Conservation (phyloP, 148 eudicot genomes). For the Chenopodium berlandieri region DNA sequence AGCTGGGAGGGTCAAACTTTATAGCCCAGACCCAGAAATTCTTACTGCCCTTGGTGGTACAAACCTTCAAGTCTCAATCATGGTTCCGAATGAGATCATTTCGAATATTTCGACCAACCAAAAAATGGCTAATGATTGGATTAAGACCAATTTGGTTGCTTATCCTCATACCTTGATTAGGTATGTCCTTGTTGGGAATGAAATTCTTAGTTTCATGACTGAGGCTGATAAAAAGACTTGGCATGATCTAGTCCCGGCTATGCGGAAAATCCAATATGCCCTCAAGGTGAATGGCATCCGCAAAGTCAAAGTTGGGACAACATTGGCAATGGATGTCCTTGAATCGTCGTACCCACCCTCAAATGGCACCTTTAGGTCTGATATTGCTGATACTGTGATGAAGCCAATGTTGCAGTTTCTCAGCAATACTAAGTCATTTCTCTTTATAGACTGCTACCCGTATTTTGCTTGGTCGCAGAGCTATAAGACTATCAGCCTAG, state of each 20-base stretch:
- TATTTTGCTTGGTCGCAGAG: slow-evolving; percentile 67
- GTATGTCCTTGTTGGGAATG: slow-evolving; percentile 85
- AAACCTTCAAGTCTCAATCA: slow-evolving; percentile 56
- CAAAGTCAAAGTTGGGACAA: slow-evolving; percentile 77
- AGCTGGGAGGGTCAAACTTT: slow-evolving; percentile 69
- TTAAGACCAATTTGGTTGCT: slow-evolving; percentile 51
- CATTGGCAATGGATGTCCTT: slow-evolving; percentile 72
- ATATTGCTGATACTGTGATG: slow-evolving; percentile 43
- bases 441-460: slow-evolving; percentile 72
- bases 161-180: slow-evolving; percentile 68
- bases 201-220: slow-evolving; percentile 51
- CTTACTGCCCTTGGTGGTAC: slow-evolving; percentile 59
- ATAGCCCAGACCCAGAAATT: slow-evolving; percentile 59
- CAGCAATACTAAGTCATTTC: slow-evolving; percentile 75
- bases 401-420: slow-evolving; percentile 69
- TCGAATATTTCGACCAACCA: slow-evolving; percentile 62
- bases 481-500: slow-evolving; percentile 51
- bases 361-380: slow-evolving; percentile 58
- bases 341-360: slow-evolving; percentile 77
- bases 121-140: slow-evolving; percentile 71
- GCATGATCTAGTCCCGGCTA: slow-evolving; percentile 69
- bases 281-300: slow-evolving; percentile 31
- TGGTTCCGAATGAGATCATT: slow-evolving; percentile 84
- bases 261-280: slow-evolving; percentile 57
- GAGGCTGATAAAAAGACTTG: slow-evolving; percentile 37